Percentiles rank a stretch among this genome's conserved stretches.
These are phyloP conservation scores for Purpureocillium lavendulum DNA, from an alignment of 2,329 filamentous ascomycete species.

Conservation along the genomic window DNA sequence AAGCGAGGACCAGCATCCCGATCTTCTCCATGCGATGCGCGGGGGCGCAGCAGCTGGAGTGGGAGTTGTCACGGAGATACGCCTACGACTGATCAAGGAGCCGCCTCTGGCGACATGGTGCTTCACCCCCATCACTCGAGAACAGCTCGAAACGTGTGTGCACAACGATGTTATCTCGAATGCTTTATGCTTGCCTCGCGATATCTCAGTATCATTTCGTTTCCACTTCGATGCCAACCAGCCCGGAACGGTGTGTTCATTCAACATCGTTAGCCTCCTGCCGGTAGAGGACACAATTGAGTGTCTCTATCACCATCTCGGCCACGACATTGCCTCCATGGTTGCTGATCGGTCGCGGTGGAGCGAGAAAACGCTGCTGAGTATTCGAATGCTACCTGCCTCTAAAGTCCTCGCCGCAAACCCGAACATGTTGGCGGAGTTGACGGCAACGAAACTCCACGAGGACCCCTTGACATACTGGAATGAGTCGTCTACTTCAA, in stretches of 20 bases:
- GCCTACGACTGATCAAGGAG: neutral
- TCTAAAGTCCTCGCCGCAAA: neutral
- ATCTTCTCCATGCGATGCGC: neutral
- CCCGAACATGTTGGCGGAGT: neutral
- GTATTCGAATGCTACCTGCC: neutral
- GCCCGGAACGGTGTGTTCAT: neutral
- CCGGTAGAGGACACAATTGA: neutral
- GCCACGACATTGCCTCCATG: neutral
- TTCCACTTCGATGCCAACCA: neutral
- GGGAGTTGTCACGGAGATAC: neutral
- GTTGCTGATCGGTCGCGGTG: neutral
- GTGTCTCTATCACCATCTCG: neutral
- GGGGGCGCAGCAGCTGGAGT: neutral
- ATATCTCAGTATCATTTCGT: neutral
- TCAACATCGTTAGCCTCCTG: neutral
- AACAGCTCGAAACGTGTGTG: neutral
- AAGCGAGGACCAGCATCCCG: neutral
- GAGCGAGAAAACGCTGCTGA: neutral
- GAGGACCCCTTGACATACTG: neutral
- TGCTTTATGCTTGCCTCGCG: neutral
- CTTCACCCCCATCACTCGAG: neutral
- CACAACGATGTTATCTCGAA: neutral
- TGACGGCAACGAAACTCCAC: neutral
- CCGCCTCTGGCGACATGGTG: neutral
- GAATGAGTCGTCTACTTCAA: too few relatives aligned